phyloP scores from a whole-genome alignment of 2,329 filamentous ascomycete species.

The Phaeophleospora eucalypticola region DNA sequence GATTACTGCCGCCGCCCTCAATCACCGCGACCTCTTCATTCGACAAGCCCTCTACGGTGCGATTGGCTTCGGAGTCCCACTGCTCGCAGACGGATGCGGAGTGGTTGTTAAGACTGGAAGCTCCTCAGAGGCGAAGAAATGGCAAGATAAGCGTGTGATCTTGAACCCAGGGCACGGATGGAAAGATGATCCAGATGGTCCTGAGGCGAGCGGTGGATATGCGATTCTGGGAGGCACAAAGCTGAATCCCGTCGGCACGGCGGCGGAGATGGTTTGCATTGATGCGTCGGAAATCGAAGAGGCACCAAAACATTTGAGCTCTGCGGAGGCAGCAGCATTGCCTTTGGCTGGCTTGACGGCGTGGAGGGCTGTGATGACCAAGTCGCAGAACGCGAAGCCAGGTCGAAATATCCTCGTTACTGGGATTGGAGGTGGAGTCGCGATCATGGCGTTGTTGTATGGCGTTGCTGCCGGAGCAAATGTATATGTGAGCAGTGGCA shows the following conservation, averaged over 20 bases:
- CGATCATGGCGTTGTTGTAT: constrained; percentile 76
- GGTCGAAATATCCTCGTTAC: constrained; percentile 80
- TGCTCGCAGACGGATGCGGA: constrained; percentile 80
- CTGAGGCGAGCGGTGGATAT: constrained; percentile 60
- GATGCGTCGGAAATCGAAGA: constrained; percentile 69
- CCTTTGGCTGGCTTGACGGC: constrained; percentile 82
- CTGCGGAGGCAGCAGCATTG: constrained; percentile 75
- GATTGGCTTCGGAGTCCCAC: constrained; percentile 70
- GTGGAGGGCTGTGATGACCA: constrained; percentile 80
- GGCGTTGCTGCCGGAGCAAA: constrained; percentile 68
- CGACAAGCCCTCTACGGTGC: constrained; percentile 87
- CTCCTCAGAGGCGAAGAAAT: constrained; percentile 49
- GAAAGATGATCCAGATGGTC: constrained; percentile 66
- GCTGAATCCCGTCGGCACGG: constrained; percentile 62
- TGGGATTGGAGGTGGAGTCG: constrained; percentile 89
- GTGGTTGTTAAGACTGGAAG: constrained; percentile 63
- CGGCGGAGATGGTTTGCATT: constrained; percentile 69
- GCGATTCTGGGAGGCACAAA: constrained; percentile 67
- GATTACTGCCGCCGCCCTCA: constrained; percentile 76
- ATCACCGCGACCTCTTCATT: constrained; percentile 94
- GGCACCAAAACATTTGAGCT: constrained; percentile 66
- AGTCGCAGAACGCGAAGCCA: constrained; percentile 60
- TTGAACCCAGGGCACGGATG: constrained; percentile 76
- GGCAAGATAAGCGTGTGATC: constrained; percentile 67
- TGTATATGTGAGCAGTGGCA: constrained; percentile 78